These are phyloP conservation scores for Bacidia rubella DNA, from an alignment of 495 filamentous ascomycete genomes.

Conservation along the genomic window DNA sequence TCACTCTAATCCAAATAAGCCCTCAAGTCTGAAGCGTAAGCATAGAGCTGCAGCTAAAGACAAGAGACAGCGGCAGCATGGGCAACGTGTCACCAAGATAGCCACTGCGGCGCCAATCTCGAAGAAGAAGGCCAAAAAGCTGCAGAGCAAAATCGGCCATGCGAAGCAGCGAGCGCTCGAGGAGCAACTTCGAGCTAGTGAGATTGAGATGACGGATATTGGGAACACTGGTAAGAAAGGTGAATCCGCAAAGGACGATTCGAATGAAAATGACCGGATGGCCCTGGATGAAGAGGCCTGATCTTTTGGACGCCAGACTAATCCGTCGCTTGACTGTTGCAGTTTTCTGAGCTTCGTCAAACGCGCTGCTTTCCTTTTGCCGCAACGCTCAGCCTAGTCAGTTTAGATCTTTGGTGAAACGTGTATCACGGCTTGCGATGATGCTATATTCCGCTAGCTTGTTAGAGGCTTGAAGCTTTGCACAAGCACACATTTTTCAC, in stretches of 20 bases:
- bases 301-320: not conserved
- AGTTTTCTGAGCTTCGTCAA: too few species aligned
- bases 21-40: slow-evolving; percentile 11
- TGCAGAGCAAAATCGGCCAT: slow-evolving; percentile 13
- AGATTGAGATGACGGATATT: slow-evolving; percentile 19
- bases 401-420: too few species aligned
- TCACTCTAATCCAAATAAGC: slow-evolving; percentile 19
- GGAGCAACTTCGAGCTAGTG: slow-evolving; percentile 3
- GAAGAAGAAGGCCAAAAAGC: slow-evolving; percentile 16
- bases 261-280: slow-evolving; percentile 2
- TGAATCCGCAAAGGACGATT: not conserved
- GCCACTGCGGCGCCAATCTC: slow-evolving; percentile 10
- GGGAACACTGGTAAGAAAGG: not conserved
- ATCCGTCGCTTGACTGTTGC: too few species aligned
- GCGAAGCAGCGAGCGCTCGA: slow-evolving; percentile 10
- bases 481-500: too few species aligned
- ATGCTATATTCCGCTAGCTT: too few species aligned
- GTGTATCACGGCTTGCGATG: too few species aligned
- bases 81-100: slow-evolving; percentile 6
- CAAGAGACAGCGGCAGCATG: slow-evolving; percentile 12
- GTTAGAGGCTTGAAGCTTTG: too few species aligned
- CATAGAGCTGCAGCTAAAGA: slow-evolving; percentile 9
- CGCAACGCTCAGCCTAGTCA: too few species aligned
- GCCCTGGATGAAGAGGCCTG: not conserved
- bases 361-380: too few species aligned